Conservation (phyloP, 2,329 filamentous ascomycete genomes). For the Neopestalotiopsis rosae region DNA sequence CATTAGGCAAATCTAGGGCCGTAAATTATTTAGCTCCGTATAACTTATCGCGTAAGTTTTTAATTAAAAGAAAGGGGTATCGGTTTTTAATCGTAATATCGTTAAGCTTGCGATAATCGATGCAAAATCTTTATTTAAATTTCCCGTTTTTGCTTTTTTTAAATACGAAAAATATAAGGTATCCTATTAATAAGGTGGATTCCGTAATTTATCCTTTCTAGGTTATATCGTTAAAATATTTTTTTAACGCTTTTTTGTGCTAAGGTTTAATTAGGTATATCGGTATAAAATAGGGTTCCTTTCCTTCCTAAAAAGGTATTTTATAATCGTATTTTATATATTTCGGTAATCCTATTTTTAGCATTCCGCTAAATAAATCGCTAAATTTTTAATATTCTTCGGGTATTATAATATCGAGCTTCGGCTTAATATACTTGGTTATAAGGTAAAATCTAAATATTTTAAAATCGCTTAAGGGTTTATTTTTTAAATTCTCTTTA, state of each 20-base stretch:
- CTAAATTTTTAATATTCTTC: conserved; percentile 2
- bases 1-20: background rate
- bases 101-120: conserved; percentile 1
- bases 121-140: background rate
- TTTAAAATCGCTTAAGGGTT: background rate
- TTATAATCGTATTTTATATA: background rate
- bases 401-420: background rate
- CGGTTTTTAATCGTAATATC: background rate
- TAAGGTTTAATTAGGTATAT: conserved; percentile 4
- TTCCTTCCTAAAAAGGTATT: background rate
- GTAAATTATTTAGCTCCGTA: background rate
- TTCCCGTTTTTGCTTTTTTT: conserved; percentile 8
- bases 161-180: conserved; percentile 4
- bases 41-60: conserved; percentile 2
- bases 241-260: background rate
- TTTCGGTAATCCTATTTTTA: conserved; percentile 8
- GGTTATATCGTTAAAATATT: background rate
- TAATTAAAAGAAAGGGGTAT: conserved; percentile 1
- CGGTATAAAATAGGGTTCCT: background rate
- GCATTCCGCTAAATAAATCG: conserved; percentile 7
- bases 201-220: background rate
- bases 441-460: conserved; percentile 7
- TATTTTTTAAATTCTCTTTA: background rate
- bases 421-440: conserved; percentile 6
- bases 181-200: background rate